Evolutionary conservation across 441 rosid species (phyloP).

Genomic region (Omphalea diandra): DNA sequence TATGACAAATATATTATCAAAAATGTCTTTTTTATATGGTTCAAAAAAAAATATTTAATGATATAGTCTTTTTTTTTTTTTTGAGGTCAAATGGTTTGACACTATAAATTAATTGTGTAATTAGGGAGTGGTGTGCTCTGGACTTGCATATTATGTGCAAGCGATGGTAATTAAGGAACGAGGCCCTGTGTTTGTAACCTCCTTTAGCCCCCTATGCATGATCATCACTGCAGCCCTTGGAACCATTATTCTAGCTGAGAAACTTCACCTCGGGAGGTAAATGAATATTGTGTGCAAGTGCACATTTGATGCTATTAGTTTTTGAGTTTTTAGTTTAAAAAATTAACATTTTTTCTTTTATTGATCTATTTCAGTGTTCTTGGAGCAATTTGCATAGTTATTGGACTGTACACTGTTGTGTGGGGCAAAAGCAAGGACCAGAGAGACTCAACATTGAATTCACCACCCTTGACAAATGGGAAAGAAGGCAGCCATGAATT

Average conservation of each 20-base stretch:
- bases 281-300: background rate
- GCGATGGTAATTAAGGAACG: slow-evolving; percentile 57
- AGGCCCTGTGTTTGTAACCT: slow-evolving; percentile 83
- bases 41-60: no score
- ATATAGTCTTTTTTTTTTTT: no score
- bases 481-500: slow-evolving; percentile 38
- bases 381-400: slow-evolving; percentile 67
- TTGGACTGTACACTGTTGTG: slow-evolving; percentile 74
- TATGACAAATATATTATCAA: no score
- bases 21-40: no score
- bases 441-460: slow-evolving; percentile 18
- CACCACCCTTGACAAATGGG: slow-evolving; percentile 21
- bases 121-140: slow-evolving; percentile 91
- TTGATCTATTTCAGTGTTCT: slow-evolving; percentile 47
- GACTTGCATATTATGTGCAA: slow-evolving; percentile 81
- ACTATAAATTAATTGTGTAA: background rate
- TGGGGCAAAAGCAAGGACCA: slow-evolving; percentile 88
- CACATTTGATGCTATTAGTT: background rate
- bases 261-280: slow-evolving; percentile 79
- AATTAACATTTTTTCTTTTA: background rate
- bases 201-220: slow-evolving; percentile 82
- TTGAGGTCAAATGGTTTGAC: no score
- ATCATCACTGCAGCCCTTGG: slow-evolving; percentile 70
- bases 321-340: background rate
- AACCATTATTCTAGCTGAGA: slow-evolving; percentile 58